Percentiles rank a stretch among this genome's conserved stretches.
Evolutionary conservation across 352 stramenopile genomes (phyloP).

Genomic region (Phytophthora hibernalis): DNA sequence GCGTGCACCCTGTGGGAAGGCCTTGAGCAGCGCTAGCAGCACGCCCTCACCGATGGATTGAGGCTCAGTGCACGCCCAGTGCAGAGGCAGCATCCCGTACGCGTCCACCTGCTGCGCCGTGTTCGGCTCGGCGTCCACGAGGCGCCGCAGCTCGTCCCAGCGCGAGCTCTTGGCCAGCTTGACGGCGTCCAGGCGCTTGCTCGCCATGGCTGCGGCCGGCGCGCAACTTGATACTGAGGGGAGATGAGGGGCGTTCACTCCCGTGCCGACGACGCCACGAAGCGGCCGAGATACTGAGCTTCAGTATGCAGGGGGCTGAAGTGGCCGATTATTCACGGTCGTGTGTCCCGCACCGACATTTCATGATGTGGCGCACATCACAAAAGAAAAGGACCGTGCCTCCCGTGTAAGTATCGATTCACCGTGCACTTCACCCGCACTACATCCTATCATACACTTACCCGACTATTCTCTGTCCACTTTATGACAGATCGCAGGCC

Average conservation of each 20-base stretch:
- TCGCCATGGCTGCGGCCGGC: slow-evolving; percentile 32
- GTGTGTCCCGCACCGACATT: too few species aligned
- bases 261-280: slow-evolving; percentile 25
- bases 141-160: slow-evolving; percentile 78
- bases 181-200: slow-evolving; percentile 82
- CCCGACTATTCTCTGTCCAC: not conserved
- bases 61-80: slow-evolving; percentile 89
- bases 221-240: slow-evolving; percentile 9
- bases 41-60: slow-evolving; percentile 77
- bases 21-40: slow-evolving; percentile 82
- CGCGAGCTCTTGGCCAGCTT: slow-evolving; percentile 84
- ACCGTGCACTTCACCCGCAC: not conserved
- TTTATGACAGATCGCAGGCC: too few species aligned
- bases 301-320: slow-evolving; percentile 8
- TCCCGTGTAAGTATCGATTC: slow-evolving; percentile 3
- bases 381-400: too few species aligned
- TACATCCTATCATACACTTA: slow-evolving; percentile 4
- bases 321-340: not conserved
- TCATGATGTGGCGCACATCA: too few species aligned
- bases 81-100: slow-evolving; percentile 89
- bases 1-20: slow-evolving; percentile 70
- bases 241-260: not conserved
- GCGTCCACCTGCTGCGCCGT: slow-evolving; percentile 82
- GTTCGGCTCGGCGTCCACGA: slow-evolving; percentile 76
- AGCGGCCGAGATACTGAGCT: slow-evolving; percentile 20